phyloP scores from a whole-genome alignment of 176 grass and related monocot species.

The Cenchrus purpureus region DNA sequence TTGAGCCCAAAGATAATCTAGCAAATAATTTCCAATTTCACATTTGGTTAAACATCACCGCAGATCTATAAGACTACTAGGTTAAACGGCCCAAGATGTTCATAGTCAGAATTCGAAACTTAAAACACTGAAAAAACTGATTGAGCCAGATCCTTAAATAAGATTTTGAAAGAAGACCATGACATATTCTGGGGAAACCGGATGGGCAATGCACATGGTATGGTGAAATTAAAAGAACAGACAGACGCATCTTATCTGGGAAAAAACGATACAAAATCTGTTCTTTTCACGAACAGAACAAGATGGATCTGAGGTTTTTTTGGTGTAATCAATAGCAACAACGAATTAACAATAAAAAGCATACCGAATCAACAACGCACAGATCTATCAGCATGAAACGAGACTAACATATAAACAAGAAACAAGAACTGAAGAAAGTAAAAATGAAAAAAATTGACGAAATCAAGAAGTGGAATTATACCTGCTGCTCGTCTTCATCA shows the following conservation, averaged over 20 bases:
- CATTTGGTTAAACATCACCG: neutral
- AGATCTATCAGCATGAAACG: conserved; percentile 1
- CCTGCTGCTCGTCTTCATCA: conserved; percentile 43
- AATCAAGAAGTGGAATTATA: conserved; percentile 29
- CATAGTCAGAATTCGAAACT: neutral
- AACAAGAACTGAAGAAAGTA: neutral
- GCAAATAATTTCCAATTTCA: too few species aligned
- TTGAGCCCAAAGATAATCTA: neutral
- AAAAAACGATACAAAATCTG: neutral
- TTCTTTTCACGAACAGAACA: neutral
- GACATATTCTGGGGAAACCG: too few species aligned
- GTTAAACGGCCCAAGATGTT: neutral
- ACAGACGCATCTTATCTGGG: neutral
- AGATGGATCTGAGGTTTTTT: too few species aligned
- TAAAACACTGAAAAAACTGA: too few species aligned
- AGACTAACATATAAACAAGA: neutral
- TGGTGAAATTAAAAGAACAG: too few species aligned
- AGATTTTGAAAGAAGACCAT: too few species aligned
- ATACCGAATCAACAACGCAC: too few species aligned
- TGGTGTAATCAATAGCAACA: too few species aligned
- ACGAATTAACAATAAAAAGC: too few species aligned
- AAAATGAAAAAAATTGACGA: neutral
- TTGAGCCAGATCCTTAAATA: too few species aligned
- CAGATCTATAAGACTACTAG: neutral
- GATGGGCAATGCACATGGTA: too few species aligned